A percentile compares a stretch with the other conserved stretches of the same genome.
These are phyloP conservation scores for Boletales sp. DNA, from an alignment of 768 basidiomycete species.

Conservation along the genomic window DNA sequence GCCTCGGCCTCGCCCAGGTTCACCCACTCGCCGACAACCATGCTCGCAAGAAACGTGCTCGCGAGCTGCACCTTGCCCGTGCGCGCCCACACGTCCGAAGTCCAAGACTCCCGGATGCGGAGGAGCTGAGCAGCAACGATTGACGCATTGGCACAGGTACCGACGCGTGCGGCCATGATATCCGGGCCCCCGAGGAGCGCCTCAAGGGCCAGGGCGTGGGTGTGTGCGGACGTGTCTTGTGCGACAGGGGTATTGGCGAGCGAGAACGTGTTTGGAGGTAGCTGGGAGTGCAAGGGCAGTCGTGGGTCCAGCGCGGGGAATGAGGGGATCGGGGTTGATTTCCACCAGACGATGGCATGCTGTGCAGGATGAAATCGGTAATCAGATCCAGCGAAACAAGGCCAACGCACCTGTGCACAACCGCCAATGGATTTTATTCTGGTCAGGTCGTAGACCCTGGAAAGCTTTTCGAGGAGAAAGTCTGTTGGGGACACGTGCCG, in stretches of 20 bases:
- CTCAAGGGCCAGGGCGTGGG: slow-evolving; percentile 73
- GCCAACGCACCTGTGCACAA: slow-evolving; percentile 61
- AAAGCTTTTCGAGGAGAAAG: slow-evolving; percentile 69
- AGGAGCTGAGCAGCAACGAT: slow-evolving; percentile 73
- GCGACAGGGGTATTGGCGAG: slow-evolving; percentile 71
- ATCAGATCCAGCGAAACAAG: not conserved
- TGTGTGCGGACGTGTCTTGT: slow-evolving; percentile 78
- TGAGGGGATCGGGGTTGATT: slow-evolving; percentile 68
- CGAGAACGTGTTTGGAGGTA: slow-evolving; percentile 63
- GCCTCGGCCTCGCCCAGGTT: slow-evolving; percentile 75
- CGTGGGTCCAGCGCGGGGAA: slow-evolving; percentile 71
- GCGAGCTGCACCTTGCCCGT: slow-evolving; percentile 80
- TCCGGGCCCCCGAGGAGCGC: slow-evolving; percentile 75
- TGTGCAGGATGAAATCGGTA: slow-evolving; percentile 8
- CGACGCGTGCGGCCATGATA: slow-evolving; percentile 71
- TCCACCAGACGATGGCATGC: slow-evolving; percentile 87
- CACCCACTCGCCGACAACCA: slow-evolving; percentile 69
- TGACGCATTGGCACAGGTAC: slow-evolving; percentile 67
- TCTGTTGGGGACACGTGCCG: slow-evolving; percentile 45
- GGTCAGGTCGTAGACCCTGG: slow-evolving; percentile 63
- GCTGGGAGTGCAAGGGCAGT: slow-evolving; percentile 65
- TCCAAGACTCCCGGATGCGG: slow-evolving; percentile 74
- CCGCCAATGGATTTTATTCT: slow-evolving; percentile 77
- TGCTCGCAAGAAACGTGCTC: slow-evolving; percentile 66
- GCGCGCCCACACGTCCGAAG: slow-evolving; percentile 71